Percentiles rank a stretch among this genome's conserved stretches.
Conservation (phyloP, 345 rosid species). For the Angophora floribunda region DNA sequence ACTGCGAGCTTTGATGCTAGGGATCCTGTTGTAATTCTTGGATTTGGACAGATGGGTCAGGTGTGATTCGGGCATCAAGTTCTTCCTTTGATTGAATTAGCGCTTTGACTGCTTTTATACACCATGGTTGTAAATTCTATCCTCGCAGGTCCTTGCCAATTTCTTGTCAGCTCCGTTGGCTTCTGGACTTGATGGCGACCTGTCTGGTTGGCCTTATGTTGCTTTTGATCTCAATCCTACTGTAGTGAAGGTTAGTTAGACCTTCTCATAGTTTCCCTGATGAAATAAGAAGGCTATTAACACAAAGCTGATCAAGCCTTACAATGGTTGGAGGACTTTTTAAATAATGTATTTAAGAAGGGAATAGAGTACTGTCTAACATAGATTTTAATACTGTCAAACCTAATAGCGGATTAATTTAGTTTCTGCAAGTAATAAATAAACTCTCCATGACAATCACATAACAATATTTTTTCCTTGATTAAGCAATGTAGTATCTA, state of each 20-base stretch:
- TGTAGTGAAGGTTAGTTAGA: slow-evolving; percentile 64
- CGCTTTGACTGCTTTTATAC: background rate
- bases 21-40: slow-evolving; percentile 85
- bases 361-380: background rate
- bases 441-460: background rate
- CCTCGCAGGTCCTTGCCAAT: slow-evolving; percentile 77
- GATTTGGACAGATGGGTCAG: slow-evolving; percentile 99
- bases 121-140: background rate
- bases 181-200: slow-evolving; percentile 49
- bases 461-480: too few relatives aligned
- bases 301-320: background rate
- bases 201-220: slow-evolving; percentile 68
- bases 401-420: background rate
- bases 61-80: slow-evolving; percentile 10
- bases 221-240: slow-evolving; percentile 92
- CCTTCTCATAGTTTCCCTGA: background rate
- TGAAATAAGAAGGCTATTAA: background rate
- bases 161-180: slow-evolving; percentile 80
- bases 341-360: too few relatives aligned
- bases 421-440: background rate
- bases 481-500: too few relatives aligned
- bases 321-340: background rate
- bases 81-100: background rate
- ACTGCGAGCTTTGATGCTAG: slow-evolving; percentile 51
- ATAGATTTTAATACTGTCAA: background rate